Percentiles rank a stretch among this genome's conserved stretches.
Conservation (phyloP, 1,284 basidiomycete genomes). For the Ganoderma resinaceum region DNA sequence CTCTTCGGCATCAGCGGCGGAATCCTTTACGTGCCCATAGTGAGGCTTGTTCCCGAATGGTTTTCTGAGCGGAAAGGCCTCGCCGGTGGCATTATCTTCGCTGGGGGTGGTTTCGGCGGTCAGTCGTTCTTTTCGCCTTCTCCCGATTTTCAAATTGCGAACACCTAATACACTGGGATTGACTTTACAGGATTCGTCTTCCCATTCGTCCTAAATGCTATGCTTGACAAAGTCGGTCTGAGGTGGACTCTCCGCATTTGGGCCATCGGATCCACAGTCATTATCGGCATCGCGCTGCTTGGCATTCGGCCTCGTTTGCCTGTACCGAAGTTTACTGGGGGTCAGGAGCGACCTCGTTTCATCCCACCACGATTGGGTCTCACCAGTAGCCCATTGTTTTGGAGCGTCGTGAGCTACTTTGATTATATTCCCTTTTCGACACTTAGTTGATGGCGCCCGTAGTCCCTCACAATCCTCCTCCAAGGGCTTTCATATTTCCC, state of each 20-base stretch:
- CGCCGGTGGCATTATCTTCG: slow-evolving; percentile 39
- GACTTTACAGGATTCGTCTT: slow-evolving; percentile 35
- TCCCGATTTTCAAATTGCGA: neutral
- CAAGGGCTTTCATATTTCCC: slow-evolving; percentile 40
- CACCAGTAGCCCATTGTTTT: slow-evolving; percentile 34
- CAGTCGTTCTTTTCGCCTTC: neutral
- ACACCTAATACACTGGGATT: neutral
- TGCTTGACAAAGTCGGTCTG: slow-evolving; percentile 35
- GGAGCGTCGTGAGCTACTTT: slow-evolving; percentile 32
- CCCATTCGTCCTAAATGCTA: slow-evolving; percentile 33
- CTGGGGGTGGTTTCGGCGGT: slow-evolving; percentile 39
- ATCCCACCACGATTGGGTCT: slow-evolving; percentile 37
- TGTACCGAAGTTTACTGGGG: slow-evolving; percentile 30
- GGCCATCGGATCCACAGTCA: slow-evolving; percentile 29
- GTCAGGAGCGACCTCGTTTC: slow-evolving; percentile 32
- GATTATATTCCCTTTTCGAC: neutral
- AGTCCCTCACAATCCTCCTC: slow-evolving; percentile 32
- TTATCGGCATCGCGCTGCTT: slow-evolving; percentile 33
- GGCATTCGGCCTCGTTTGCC: slow-evolving; percentile 37
- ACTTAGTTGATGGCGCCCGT: slow-evolving; percentile 12
- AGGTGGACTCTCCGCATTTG: slow-evolving; percentile 39
- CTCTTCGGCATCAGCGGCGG: slow-evolving; percentile 36
- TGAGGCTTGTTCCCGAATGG: slow-evolving; percentile 33
- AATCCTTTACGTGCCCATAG: slow-evolving; percentile 34
- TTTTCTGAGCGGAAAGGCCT: slow-evolving; percentile 36